phyloP scores from a whole-genome alignment of 495 filamentous ascomycete species.

The Oidiodendron maius region DNA sequence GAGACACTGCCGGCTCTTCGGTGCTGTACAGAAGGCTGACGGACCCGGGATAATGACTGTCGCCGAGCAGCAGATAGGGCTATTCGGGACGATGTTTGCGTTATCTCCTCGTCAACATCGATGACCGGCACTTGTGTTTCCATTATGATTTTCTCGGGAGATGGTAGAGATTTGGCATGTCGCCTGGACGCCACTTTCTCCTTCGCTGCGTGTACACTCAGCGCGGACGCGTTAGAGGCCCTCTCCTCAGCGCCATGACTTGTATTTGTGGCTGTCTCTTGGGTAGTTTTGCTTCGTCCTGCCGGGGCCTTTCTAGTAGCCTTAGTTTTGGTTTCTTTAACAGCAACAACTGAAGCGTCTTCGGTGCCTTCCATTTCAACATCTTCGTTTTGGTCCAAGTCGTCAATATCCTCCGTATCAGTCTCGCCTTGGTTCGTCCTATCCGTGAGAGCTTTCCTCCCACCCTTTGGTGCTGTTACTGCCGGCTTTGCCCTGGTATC shows the following conservation, averaged over 20 bases:
- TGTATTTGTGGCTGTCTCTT: not conserved
- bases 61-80: constrained; percentile 2
- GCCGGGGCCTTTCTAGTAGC: constrained; percentile 9
- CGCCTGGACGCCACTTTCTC: constrained; percentile 9
- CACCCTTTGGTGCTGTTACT: constrained; percentile 19
- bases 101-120: constrained; percentile 28
- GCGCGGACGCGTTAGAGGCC: constrained; percentile 1
- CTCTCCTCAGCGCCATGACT: not conserved
- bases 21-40: constrained; percentile 25
- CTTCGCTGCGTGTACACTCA: not conserved
- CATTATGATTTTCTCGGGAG: constrained; percentile 33
- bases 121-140: constrained; percentile 35
- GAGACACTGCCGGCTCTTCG: constrained; percentile 46
- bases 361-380: constrained; percentile 26
- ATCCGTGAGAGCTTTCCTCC: constrained; percentile 44
- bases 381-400: constrained; percentile 34
- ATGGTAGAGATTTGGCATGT: constrained; percentile 3
- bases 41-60: constrained; percentile 16
- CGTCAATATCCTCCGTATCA: constrained; percentile 48
- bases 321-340: constrained; percentile 10
- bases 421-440: constrained; percentile 40
- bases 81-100: constrained; percentile 9
- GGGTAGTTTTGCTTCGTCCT: constrained; percentile 1
- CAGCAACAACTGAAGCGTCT: constrained; percentile 5
- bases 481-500: constrained; percentile 27